Base-by-base conservation (phyloP, 495 filamentous ascomycete genomes). In the Penicillium egyptiacum region DNA sequence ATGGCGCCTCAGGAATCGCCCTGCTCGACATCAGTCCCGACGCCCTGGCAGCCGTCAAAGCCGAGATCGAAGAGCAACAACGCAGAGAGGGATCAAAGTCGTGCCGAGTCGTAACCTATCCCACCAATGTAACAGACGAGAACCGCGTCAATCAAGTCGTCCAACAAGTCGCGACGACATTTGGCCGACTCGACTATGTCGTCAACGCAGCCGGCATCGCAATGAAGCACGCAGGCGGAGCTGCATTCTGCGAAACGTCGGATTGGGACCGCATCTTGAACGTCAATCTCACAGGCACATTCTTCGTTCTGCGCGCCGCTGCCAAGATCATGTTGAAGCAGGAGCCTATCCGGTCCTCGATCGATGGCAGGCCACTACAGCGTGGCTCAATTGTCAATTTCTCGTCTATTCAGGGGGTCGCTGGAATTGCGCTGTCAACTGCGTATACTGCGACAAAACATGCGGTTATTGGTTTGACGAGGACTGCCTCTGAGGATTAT, bases 371-470 rank as follows among this genome's bases (percentile, higher is more conserved):
- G 22, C 48, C 58, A 8, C 43, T 65, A 2, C 56, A 59, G 40
- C 64, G 69, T 8, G 73, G 75, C 1, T 69, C 70, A 2, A 68
- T 78, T 39, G 72, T 80, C 33, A 78, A 77, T 52, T 74, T 80
- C 52, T 74, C 77, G 5, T 80, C 76, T 5, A 68, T 69, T 6
- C 68, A 70, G 23, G 76, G 75, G 0, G 61, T 70, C 23, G 56
- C 69, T 4, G 51, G 69, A 0, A 60, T 71, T 1, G 62, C 74
- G 0, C 31, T 61, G 12, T 63, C 62, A 39, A 70, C 68, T 5
- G 68, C 68, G 4, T 77, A 77, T 50, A 69, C 68, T 4, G 65
- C 66, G 0, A 64, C 60, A 1, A 75, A 77, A 56, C 67, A 71
- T 25, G 72, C 69, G 5, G 65, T 74, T 20, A 64, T 75, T n/a